Evolutionary conservation across 768 basidiomycete species (phyloP).

Genomic region (Kwoniella dejecticola): DNA sequence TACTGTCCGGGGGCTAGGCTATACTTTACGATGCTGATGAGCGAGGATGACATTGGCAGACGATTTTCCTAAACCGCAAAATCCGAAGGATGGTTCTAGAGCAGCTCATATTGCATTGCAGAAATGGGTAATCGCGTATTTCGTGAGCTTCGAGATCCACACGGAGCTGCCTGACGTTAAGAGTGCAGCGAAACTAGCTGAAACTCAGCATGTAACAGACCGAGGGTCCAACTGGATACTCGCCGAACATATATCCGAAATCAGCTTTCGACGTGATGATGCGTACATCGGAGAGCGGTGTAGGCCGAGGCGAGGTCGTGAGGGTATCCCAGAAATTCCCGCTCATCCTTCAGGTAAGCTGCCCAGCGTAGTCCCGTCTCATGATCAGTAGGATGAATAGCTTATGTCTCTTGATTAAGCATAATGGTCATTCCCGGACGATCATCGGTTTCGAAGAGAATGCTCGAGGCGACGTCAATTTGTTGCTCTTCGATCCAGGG

Average conservation of each 20-base stretch:
- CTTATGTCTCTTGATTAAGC: slow-evolving; percentile 59
- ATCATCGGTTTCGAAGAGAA: slow-evolving; percentile 79
- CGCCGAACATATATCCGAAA: slow-evolving; percentile 37
- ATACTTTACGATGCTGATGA: no score
- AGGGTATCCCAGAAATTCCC: slow-evolving; percentile 70
- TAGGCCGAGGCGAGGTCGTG: slow-evolving; percentile 58
- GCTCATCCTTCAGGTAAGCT: slow-evolving; percentile 64
- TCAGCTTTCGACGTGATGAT: slow-evolving; percentile 63
- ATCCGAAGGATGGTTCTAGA: slow-evolving; percentile 14
- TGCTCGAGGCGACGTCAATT: slow-evolving; percentile 63
- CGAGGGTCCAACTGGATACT: no score
- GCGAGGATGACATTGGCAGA: slow-evolving; percentile 60
- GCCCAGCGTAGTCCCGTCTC: neutral
- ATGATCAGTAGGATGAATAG: neutral
- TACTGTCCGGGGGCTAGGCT: no score
- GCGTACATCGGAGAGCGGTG: slow-evolving; percentile 53
- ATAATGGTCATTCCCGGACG: slow-evolving; percentile 80
- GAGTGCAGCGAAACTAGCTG: no score
- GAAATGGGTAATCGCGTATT: slow-evolving; percentile 77
- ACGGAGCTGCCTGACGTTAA: no score
- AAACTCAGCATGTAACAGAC: no score
- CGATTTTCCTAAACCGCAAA: slow-evolving; percentile 49
- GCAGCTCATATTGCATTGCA: slow-evolving; percentile 60
- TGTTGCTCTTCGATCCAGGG: slow-evolving; percentile 79
- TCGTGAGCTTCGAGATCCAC: slow-evolving; percentile 54